Conservation (phyloP, 345 rosid genomes). For the Anacardium occidentale region DNA sequence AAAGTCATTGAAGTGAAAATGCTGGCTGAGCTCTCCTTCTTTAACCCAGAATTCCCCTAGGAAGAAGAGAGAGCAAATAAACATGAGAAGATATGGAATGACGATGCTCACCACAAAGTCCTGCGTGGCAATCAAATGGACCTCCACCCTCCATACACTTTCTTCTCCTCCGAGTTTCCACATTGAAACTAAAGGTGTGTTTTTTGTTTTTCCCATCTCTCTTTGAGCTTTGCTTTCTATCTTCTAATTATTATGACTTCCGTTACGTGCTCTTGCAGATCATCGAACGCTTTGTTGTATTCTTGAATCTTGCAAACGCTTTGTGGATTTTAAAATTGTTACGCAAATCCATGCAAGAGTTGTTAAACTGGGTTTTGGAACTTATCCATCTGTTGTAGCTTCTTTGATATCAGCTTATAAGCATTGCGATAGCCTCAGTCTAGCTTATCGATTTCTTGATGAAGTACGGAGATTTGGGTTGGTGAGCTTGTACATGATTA, state of each 20-base stretch:
- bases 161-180: background rate
- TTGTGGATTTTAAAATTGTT: slow-evolving; percentile 39
- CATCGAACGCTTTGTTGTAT: slow-evolving; percentile 34
- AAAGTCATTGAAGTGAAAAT: background rate
- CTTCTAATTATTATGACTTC: background rate
- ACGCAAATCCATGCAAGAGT: slow-evolving; percentile 50
- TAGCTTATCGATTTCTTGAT: slow-evolving; percentile 42
- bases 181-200: slow-evolving; percentile 1
- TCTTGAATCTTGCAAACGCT: slow-evolving; percentile 49
- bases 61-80: background rate
- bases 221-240: background rate
- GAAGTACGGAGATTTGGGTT: slow-evolving; percentile 39
- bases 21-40: background rate
- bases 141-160: background rate
- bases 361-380: slow-evolving; percentile 55
- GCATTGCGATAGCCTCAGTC: slow-evolving; percentile 34
- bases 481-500: slow-evolving; percentile 42
- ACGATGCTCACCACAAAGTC: background rate
- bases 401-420: slow-evolving; percentile 52
- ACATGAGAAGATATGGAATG: background rate
- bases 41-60: background rate
- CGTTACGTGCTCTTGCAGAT: slow-evolving; percentile 27
- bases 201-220: background rate
- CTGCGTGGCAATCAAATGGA: background rate
- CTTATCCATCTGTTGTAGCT: slow-evolving; percentile 51